phyloP scores from a whole-genome alignment of 1,284 basidiomycete species.

The Austroboletus novae-zelandiae region DNA sequence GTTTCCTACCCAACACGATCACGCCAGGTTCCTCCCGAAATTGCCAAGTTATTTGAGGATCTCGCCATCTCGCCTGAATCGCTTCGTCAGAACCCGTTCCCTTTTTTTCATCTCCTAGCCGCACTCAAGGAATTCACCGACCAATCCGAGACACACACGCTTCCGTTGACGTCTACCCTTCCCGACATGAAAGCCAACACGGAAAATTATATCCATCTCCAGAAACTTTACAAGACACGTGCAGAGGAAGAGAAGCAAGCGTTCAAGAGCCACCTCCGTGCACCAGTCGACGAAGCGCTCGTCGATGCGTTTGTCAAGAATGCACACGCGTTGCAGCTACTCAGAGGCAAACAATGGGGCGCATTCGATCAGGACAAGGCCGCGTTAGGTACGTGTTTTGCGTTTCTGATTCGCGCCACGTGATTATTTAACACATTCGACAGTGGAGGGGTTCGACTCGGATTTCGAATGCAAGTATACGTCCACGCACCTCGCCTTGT shows the following conservation, averaged over 20 bases:
- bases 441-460: constrained; percentile 37
- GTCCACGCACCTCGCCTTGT: constrained; percentile 65
- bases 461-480: constrained; percentile 47
- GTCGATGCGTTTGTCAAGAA: constrained; percentile 91
- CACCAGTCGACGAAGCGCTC: constrained; percentile 48
- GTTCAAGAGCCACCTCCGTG: constrained; percentile 48
- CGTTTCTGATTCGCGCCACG: background rate
- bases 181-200: constrained; percentile 98
- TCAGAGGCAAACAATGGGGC: constrained; percentile 71
- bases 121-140: constrained; percentile 65
- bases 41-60: constrained; percentile 65
- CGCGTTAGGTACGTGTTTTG: constrained; percentile 52
- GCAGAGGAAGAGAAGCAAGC: constrained; percentile 66
- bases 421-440: background rate
- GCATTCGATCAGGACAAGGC: constrained; percentile 52
- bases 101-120: constrained; percentile 86
- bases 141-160: constrained; percentile 43
- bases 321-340: constrained; percentile 75
- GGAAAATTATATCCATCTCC: constrained; percentile 75
- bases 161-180: constrained; percentile 62
- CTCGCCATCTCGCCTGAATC: constrained; percentile 36
- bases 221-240: constrained; percentile 72
- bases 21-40: constrained; percentile 61
- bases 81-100: constrained; percentile 44
- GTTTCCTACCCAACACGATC: background rate